phyloP scores from a whole-genome alignment of 2,329 filamentous ascomycete species.

The Stemphylium lycopersici region DNA sequence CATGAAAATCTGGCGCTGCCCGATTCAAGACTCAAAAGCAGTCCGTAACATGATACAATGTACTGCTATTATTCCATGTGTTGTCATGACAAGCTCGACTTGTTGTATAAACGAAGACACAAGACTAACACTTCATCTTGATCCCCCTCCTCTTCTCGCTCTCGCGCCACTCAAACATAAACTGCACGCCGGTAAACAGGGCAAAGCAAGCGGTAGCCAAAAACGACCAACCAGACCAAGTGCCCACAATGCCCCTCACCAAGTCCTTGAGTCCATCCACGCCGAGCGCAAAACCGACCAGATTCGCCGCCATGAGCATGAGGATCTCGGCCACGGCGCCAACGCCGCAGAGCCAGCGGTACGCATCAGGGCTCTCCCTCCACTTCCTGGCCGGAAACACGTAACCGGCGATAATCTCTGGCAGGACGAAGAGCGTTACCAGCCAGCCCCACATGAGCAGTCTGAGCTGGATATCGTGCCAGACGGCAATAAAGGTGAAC shows the following conservation, averaged over 20 bases:
- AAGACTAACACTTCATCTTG: slow-evolving; percentile 73
- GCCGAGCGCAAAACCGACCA: slow-evolving; percentile 93
- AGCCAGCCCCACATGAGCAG: slow-evolving; percentile 97
- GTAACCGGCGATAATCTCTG: slow-evolving; percentile 75
- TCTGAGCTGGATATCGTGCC: slow-evolving; percentile 94
- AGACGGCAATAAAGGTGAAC: slow-evolving; percentile 96
- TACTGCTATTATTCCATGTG: too few species aligned
- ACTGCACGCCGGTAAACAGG: slow-evolving; percentile 83
- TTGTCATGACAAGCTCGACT: too few species aligned
- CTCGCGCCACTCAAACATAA: slow-evolving; percentile 97
- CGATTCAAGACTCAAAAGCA: too few species aligned
- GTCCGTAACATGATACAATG: too few species aligned
- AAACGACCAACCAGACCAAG: slow-evolving; percentile 77
- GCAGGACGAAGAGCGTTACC: slow-evolving; percentile 89
- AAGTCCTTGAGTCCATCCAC: slow-evolving; percentile 84
- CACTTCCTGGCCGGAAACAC: slow-evolving; percentile 78
- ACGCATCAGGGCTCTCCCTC: slow-evolving; percentile 71
- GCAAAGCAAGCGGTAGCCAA: slow-evolving; percentile 72
- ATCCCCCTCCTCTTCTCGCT: slow-evolving; percentile 82
- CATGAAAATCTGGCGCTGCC: too few species aligned
- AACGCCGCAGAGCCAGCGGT: slow-evolving; percentile 78
- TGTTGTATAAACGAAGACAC: too few species aligned
- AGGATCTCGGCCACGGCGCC: slow-evolving; percentile 84
- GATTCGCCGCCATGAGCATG: slow-evolving; percentile 95
- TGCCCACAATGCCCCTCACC: slow-evolving; percentile 74